These are phyloP conservation scores for Colletotrichum ledebouriae DNA, from an alignment of 2,329 filamentous ascomycete genomes.

Conservation along the genomic window DNA sequence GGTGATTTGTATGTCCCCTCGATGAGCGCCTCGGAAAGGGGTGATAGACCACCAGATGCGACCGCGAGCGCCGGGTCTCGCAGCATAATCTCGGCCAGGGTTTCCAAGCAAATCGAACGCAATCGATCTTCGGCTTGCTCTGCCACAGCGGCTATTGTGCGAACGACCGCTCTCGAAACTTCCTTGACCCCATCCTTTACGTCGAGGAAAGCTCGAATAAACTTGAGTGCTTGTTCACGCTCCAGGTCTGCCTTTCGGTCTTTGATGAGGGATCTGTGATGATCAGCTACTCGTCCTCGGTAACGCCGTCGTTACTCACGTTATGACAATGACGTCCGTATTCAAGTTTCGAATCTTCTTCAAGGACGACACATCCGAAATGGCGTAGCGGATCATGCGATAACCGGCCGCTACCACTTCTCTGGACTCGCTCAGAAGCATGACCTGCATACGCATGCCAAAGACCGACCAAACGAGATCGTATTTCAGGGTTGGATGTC, in stretches of 20 bases:
- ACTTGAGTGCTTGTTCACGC: conserved; percentile 96
- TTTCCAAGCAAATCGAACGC: conserved; percentile 91
- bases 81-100: conserved; percentile 90
- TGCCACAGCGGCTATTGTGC: conserved; percentile 91
- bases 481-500: conserved; percentile 93
- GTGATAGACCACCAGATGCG: conserved; percentile 84
- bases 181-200: conserved; percentile 93
- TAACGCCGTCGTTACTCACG: conserved; percentile 57
- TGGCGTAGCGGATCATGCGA: conserved; percentile 91
- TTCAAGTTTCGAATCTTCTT: conserved; percentile 89
- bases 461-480: conserved; percentile 97
- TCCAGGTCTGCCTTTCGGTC: conserved; percentile 98
- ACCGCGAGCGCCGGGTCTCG: conserved; percentile 86
- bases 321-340: conserved; percentile 91
- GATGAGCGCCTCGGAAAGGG: conserved; percentile 90
- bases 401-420: conserved; percentile 97
- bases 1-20: conserved; percentile 94
- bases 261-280: conserved; percentile 82
- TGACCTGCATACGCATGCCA: conserved; percentile 91
- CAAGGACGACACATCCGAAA: conserved; percentile 90
- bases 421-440: conserved; percentile 94
- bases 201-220: conserved; percentile 93
- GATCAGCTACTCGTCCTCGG: conserved; percentile 29
- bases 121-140: conserved; percentile 90
- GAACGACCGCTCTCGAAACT: conserved; percentile 86